Evolutionary conservation across 2,329 filamentous ascomycete genomes (phyloP).

Genomic region (Aspergillus piperis): DNA sequence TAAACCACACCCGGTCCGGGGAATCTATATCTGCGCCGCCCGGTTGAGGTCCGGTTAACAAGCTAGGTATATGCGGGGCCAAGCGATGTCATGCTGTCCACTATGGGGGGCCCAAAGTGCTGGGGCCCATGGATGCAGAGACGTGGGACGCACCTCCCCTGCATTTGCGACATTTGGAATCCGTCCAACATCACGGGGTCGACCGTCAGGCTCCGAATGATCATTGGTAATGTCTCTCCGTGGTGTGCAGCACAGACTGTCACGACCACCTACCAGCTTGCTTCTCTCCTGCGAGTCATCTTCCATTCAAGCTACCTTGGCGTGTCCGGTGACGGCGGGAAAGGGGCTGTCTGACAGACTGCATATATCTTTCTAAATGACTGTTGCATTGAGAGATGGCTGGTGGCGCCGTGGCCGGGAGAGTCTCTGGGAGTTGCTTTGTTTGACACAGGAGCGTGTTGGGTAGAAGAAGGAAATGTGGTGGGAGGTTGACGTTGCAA

Average conservation of each 20-base stretch:
- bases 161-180: background rate
- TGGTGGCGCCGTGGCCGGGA: background rate
- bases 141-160: background rate
- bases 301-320: slow-evolving; percentile 5
- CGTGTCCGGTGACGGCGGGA: slow-evolving; percentile 11
- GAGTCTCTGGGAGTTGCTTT: background rate
- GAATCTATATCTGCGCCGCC: background rate
- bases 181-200: background rate
- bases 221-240: slow-evolving; percentile 8
- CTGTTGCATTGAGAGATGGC: slow-evolving; percentile 5
- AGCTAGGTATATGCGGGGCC: background rate
- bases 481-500: background rate
- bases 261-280: background rate
- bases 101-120: background rate
- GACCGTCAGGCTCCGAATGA: slow-evolving; percentile 3
- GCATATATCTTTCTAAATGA: background rate
- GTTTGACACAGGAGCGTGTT: background rate
- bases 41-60: background rate
- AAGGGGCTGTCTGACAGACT: background rate
- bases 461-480: background rate
- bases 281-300: background rate
- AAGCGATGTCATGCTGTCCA: background rate
- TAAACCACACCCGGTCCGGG: background rate
- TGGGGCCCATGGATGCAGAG: background rate
- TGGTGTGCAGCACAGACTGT: background rate